phyloP scores from a whole-genome alignment of 2,329 filamentous ascomycete species.

The Fusarium tuaranense region DNA sequence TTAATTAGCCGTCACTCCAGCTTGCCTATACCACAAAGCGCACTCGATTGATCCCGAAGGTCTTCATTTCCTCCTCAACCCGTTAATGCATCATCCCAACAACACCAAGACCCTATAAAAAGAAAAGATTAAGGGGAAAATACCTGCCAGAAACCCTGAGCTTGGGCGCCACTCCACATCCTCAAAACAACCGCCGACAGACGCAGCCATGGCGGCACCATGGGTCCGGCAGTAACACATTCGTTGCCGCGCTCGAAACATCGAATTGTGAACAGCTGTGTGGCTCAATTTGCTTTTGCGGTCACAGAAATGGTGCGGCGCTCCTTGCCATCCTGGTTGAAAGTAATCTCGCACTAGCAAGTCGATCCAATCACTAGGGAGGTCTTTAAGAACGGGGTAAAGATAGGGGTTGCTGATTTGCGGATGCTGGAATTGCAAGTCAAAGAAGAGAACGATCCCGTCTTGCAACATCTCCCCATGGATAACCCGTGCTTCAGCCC shows the following conservation, averaged over 20 bases:
- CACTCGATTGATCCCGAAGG: neutral
- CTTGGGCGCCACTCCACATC: neutral
- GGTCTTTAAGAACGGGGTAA: slow-evolving; percentile 5
- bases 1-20: neutral
- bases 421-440: neutral
- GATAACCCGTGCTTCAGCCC: neutral
- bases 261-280: neutral
- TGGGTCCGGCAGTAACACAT: neutral
- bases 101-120: neutral
- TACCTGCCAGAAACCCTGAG: neutral
- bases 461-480: neutral
- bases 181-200: neutral
- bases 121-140: neutral
- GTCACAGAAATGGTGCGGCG: slow-evolving; percentile 15
- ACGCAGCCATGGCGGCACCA: neutral
- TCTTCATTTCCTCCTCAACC: neutral
- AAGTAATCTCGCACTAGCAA: slow-evolving; percentile 8
- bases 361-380: slow-evolving; percentile 12
- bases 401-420: slow-evolving; percentile 16
- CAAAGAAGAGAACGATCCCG: neutral
- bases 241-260: neutral
- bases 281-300: slow-evolving; percentile 19
- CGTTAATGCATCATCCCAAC: neutral
- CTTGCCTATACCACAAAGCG: neutral
- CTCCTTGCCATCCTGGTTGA: slow-evolving; percentile 25